Percentiles rank a stretch among this genome's conserved stretches.
phyloP scores from a whole-genome alignment of 768 basidiomycete genomes.

The Paxillus involutus region DNA sequence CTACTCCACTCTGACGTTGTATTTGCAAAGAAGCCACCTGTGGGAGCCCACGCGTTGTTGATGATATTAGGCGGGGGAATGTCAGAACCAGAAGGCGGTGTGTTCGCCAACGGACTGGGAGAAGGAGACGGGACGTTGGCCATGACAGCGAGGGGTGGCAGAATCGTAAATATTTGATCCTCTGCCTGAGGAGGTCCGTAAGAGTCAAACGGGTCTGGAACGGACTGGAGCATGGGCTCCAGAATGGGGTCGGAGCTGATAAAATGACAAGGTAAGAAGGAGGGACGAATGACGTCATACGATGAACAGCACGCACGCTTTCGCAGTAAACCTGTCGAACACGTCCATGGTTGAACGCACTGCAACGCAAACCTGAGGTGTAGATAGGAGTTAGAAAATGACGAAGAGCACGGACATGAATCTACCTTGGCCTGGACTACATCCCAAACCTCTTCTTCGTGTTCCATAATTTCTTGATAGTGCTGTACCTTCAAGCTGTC shows the following conservation, averaged over 20 bases:
- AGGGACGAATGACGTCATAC: conserved; percentile 2
- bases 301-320: conserved; percentile 59
- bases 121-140: conserved; percentile 63
- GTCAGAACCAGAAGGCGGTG: conserved; percentile 39
- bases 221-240: conserved; percentile 85
- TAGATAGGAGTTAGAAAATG: conserved; percentile 12
- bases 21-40: conserved; percentile 46
- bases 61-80: conserved; percentile 34
- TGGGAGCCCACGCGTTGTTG: conserved; percentile 52
- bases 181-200: conserved; percentile 87
- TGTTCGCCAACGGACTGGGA: conserved; percentile 56
- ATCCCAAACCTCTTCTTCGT: conserved; percentile 97
- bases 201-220: conserved; percentile 92
- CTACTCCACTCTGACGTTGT: conserved; percentile 60
- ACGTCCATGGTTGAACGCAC: conserved; percentile 92
- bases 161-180: conserved; percentile 90
- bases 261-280: conserved; percentile 11
- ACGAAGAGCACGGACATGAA: background rate
- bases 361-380: conserved; percentile 65
- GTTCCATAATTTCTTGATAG: conserved; percentile 86
- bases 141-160: conserved; percentile 80
- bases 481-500: conserved; percentile 83
- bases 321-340: conserved; percentile 83
- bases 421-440: conserved; percentile 80
- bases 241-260: conserved; percentile 82